A percentile compares a stretch with the other conserved stretches of the same genome.
phyloP scores from a whole-genome alignment of 148 eudicot genomes.

The Nepenthes mirabilis region DNA sequence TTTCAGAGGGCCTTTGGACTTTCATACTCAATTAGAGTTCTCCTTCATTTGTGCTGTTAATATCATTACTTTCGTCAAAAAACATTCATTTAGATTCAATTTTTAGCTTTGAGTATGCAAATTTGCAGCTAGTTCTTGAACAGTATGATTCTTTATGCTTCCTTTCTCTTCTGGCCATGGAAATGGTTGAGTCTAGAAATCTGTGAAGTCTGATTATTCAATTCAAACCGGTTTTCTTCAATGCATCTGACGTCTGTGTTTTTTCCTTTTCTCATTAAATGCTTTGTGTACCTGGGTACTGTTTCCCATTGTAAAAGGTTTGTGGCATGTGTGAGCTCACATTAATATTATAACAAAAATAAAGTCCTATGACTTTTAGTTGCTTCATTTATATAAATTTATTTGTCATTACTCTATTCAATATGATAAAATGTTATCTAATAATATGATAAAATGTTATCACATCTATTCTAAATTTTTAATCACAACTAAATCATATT shows the following conservation, averaged over 20 bases:
- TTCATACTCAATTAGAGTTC: constrained; percentile 14
- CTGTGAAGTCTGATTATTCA: not conserved
- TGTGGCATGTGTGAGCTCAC: constrained; percentile 5
- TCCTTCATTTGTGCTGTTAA: not conserved
- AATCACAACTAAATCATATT: too few relatives aligned
- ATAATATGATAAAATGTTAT: too few relatives aligned
- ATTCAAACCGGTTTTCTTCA: not conserved
- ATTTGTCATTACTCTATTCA: too few relatives aligned
- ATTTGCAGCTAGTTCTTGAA: constrained; percentile 2
- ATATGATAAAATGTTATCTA: too few relatives aligned
- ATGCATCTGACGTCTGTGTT: constrained; percentile 16
- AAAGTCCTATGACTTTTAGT: too few relatives aligned
- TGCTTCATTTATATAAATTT: too few relatives aligned
- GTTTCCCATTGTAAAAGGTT: constrained; percentile 4
- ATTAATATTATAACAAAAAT: too few relatives aligned
- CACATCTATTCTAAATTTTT: too few relatives aligned
- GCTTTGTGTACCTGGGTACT: constrained; percentile 1
- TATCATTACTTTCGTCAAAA: too few relatives aligned
- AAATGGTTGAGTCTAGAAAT: constrained; percentile 7
- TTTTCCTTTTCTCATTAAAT: constrained; percentile 16
- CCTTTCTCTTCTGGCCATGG: not conserved
- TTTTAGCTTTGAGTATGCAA: not conserved
- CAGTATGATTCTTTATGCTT: constrained; percentile 1
- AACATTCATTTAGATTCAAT: too few relatives aligned
- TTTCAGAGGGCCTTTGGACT: constrained; percentile 15